A percentile compares a stretch with the other conserved stretches of the same genome.
These are phyloP conservation scores for Podila clonocystis DNA, from an alignment of 192 early-diverging fungal genomes.

Conservation along the genomic window DNA sequence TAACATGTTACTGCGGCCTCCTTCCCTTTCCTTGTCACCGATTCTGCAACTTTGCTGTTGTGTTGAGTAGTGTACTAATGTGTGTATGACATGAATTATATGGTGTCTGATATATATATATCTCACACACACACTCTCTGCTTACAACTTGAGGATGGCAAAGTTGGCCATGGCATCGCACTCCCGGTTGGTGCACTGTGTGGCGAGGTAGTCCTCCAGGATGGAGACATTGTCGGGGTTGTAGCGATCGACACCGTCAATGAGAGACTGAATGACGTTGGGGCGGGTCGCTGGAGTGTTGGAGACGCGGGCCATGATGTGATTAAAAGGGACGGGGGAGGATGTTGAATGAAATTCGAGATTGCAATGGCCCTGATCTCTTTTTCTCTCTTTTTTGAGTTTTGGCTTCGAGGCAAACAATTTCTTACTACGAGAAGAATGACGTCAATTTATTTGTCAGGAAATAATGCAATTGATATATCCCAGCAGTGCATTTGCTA, in stretches of 20 bases:
- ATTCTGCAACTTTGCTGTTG: too few species aligned
- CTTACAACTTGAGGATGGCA: slow-evolving; percentile 89
- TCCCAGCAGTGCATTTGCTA: too few species aligned
- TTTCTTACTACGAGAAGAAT: too few species aligned
- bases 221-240: slow-evolving; percentile 88
- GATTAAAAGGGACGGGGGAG: neutral
- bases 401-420: too few species aligned
- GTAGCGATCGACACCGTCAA: slow-evolving; percentile 89
- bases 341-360: neutral
- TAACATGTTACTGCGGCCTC: too few species aligned
- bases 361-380: too few species aligned
- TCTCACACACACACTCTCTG: neutral
- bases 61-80: too few species aligned
- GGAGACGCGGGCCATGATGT: slow-evolving; percentile 48
- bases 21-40: too few species aligned
- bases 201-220: slow-evolving; percentile 83
- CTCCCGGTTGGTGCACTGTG: slow-evolving; percentile 81
- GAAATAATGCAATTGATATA: too few species aligned
- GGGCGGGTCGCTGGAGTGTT: slow-evolving; percentile 65
- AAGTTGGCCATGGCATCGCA: slow-evolving; percentile 93
- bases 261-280: slow-evolving; percentile 78
- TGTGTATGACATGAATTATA: too few species aligned
- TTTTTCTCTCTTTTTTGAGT: neutral
- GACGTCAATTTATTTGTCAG: neutral
- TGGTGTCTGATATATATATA: too few species aligned